Base-by-base conservation (phyloP, 1,284 basidiomycete species). In the Gymnopus androsaceus region DNA sequence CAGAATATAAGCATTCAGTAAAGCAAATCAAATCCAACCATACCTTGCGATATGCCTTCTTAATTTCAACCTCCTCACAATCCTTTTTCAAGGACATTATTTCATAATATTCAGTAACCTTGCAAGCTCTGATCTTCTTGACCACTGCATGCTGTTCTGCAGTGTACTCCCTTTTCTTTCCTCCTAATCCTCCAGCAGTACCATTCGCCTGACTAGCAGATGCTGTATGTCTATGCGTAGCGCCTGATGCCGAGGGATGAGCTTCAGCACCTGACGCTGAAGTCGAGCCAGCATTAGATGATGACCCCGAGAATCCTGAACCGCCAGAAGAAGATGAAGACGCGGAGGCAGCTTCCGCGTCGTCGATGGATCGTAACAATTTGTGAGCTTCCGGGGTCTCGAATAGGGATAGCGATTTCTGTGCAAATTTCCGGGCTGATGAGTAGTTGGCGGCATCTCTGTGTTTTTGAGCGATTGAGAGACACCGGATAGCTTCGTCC, bases 11-110 rank as follows among this genome's bases (percentile, higher is more conserved):
- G 48, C 11, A 59, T 15, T 12, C 15, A 5, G 8, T 48, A 9
- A 46, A 8, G 31, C 45, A 53, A 47, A 51, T 23, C 23, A 30
- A 49, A 37, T 11, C 52, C 50, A 36, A 37, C 67, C 80, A 54
- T 59, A 95, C 94, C 83, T 98, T 99, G 59, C 95, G 85, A 80
- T 99, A 99, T 17, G 96, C 95, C 74, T 93, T 95, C 80, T 98
- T 98, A 56, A 99, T 84, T 52, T 98, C 95, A 7, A 74, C 82
- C 64, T 98, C 96, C 23, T 93, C 85, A 67, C 94, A 96, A 4
- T 86, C 86, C 72, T 83, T 88, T 71, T 95, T 88, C 56, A 99
- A 71, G 2, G 83, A 79, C 62, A 99, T 74, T 61, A 99, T 98
- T 70, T 92, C 90, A 72, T 99, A 99, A 72, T 97, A 99, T 69